Percentiles rank a stretch among this genome's conserved stretches.
Evolutionary conservation across 73 alveolate genomes (phyloP).

Genomic region (Tetrahymena malaccensis): DNA sequence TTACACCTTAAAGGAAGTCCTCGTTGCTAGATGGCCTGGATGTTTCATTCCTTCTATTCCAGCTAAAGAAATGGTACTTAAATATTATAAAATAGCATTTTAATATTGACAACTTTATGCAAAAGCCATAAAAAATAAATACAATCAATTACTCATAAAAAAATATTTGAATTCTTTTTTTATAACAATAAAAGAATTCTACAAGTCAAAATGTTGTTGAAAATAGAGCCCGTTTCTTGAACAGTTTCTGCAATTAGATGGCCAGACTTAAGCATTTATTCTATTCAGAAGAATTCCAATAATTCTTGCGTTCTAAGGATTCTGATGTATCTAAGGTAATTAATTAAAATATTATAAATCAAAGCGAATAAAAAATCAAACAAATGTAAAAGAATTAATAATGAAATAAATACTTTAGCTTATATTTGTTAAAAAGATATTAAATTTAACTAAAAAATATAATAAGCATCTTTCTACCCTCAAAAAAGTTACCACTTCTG

Average conservation of each 20-base stretch:
- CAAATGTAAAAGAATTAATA: too few relatives aligned
- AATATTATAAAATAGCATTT: neutral
- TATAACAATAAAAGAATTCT: neutral
- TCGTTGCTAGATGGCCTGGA: slow-evolving; percentile 66
- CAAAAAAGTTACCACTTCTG: neutral
- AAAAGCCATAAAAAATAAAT: too few relatives aligned
- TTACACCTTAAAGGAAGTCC: slow-evolving; percentile 45
- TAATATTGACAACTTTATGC: neutral
- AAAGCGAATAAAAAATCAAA: neutral
- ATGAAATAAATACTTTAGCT: too few relatives aligned
- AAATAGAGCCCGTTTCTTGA: slow-evolving; percentile 21
- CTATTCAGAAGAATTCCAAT: slow-evolving; percentile 35
- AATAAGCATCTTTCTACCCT: neutral
- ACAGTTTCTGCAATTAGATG: slow-evolving; percentile 24
- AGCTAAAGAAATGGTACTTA: slow-evolving; percentile 12
- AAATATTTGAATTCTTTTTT: neutral
- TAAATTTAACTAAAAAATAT: neutral
- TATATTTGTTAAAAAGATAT: too few relatives aligned
- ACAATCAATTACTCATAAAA: too few relatives aligned
- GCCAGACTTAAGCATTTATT: slow-evolving; percentile 22
- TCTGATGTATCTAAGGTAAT: slow-evolving; percentile 32
- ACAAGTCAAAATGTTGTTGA: neutral
- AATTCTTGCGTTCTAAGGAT: slow-evolving; percentile 30
- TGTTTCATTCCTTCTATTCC: slow-evolving; percentile 78
- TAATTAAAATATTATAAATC: neutral